Conservation (phyloP, 345 rosid genomes). For the Brassica incana region DNA sequence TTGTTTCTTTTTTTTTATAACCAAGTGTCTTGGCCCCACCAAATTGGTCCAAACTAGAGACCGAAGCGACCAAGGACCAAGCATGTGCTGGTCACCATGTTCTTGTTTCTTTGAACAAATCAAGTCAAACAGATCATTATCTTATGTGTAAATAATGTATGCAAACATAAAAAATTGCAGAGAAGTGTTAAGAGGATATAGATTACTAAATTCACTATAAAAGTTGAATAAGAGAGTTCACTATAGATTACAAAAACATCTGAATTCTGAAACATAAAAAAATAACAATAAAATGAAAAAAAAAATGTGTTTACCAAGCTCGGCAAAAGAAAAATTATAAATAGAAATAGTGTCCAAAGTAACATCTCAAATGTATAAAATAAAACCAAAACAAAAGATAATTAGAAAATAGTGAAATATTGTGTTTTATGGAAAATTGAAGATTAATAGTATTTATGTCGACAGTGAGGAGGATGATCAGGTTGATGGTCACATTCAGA, state of each 20-base stretch:
- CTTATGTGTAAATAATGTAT: background rate
- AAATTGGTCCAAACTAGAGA: no score
- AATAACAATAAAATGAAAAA: background rate
- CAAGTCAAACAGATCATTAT: background rate
- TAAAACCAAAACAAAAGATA: background rate
- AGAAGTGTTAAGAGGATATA: background rate
- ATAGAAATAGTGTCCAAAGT: background rate
- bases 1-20: background rate
- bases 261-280: background rate
- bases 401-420: background rate
- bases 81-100: background rate
- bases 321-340: background rate
- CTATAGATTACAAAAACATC: background rate
- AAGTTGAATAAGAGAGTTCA: background rate
- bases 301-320: background rate
- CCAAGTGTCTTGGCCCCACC: no score
- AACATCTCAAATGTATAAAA: background rate
- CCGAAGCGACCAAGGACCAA: no score
- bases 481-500: background rate
- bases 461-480: constrained; percentile 4
- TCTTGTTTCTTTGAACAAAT: background rate
- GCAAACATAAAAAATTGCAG: background rate
- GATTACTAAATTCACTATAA: background rate
- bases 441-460: background rate
- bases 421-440: background rate